phyloP scores from a whole-genome alignment of 371 early-diverging fungal species.

The Mortierella sp. region DNA sequence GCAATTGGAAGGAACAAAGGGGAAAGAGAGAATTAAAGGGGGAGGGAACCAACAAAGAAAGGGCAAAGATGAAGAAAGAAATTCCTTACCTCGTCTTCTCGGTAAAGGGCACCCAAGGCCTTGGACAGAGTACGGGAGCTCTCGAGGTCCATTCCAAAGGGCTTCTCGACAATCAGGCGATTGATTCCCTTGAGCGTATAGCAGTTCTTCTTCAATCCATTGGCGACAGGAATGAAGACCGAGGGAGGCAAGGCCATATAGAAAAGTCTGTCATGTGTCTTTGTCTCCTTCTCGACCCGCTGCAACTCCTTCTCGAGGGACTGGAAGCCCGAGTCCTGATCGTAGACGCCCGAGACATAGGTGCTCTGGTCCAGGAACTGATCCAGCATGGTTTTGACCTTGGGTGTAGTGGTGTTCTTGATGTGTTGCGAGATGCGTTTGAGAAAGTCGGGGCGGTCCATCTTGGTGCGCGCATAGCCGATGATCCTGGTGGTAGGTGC shows the following conservation, averaged over 20 bases:
- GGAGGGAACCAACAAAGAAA: neutral
- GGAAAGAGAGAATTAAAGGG: neutral
- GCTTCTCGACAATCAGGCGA: constrained; percentile 96
- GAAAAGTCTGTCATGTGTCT: constrained; percentile 77
- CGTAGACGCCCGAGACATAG: constrained; percentile 93
- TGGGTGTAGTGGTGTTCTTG: constrained; percentile 62
- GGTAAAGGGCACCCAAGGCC: constrained; percentile 81
- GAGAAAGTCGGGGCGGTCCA: constrained; percentile 86
- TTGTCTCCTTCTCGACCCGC: constrained; percentile 66
- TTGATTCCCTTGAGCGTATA: constrained; percentile 76
- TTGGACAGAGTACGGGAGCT: constrained; percentile 77
- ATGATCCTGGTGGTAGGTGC: constrained; percentile 86
- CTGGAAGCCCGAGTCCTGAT: constrained; percentile 79
- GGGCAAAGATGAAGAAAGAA: neutral
- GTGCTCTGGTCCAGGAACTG: constrained; percentile 80
- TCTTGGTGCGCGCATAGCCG: constrained; percentile 95
- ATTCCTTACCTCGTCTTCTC: constrained; percentile 80
- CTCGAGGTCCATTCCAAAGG: constrained; percentile 95
- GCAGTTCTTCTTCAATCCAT: constrained; percentile 78
- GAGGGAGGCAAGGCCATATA: constrained; percentile 99
- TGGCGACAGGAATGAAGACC: constrained; percentile 90
- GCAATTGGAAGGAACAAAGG: neutral
- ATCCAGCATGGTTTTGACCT: constrained; percentile 59
- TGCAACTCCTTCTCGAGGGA: constrained; percentile 70
- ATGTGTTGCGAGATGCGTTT: constrained; percentile 85